Evolutionary conservation across 345 rosid species (phyloP).

Genomic region (Arabidopsis arenosa): DNA sequence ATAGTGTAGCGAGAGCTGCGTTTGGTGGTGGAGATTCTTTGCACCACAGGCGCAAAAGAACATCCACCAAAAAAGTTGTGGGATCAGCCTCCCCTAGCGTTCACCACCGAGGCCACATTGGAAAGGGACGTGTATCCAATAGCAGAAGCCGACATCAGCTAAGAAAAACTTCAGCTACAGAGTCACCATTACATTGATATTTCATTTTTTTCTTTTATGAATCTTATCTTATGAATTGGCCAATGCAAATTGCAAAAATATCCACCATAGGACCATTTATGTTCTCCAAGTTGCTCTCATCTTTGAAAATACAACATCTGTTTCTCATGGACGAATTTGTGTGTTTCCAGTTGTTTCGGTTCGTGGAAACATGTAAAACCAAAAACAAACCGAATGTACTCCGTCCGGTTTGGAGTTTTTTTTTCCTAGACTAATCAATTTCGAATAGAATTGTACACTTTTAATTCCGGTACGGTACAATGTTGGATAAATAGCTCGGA

Average conservation of each 20-base stretch:
- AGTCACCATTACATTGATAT: constrained; percentile 17
- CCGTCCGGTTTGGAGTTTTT: background rate
- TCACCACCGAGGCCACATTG: constrained; percentile 43
- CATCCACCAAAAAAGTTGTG: constrained; percentile 27
- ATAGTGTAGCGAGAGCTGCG: constrained; percentile 83
- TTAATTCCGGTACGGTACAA: background rate
- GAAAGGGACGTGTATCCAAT: constrained; percentile 45
- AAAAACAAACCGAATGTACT: background rate
- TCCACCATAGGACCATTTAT: background rate
- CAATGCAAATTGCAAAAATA: background rate
- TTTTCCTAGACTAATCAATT: too few relatives aligned
- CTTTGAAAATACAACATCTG: too few relatives aligned
- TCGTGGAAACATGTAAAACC: background rate
- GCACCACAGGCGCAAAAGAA: constrained; percentile 40
- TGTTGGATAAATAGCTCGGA: background rate
- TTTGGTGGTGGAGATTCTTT: constrained; percentile 50
- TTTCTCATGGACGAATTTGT: too few relatives aligned
- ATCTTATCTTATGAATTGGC: background rate
- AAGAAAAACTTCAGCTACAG: constrained; percentile 37
- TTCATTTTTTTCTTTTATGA: background rate
- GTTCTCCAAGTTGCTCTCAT: background rate
- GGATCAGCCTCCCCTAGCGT: constrained; percentile 41
- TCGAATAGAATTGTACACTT: too few relatives aligned
- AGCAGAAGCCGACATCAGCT: constrained; percentile 46
- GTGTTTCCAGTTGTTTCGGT: background rate